Conservation (phyloP, 305 asterid species). For the Rubia occidens region DNA sequence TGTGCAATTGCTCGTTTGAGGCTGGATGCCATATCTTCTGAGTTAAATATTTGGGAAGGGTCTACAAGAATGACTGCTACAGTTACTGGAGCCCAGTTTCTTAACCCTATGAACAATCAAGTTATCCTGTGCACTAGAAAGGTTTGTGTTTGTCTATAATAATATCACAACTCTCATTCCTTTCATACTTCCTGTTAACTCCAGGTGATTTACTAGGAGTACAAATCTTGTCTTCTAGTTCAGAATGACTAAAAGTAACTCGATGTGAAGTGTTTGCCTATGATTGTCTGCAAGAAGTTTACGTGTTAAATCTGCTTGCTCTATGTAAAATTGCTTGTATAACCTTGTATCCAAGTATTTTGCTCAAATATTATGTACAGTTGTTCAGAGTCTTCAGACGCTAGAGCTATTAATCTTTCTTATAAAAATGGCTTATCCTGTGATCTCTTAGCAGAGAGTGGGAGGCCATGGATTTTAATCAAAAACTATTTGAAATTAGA, state of each 20-base stretch:
- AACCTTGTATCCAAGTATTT: not conserved
- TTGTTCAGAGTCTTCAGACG: not conserved
- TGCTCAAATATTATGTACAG: not conserved
- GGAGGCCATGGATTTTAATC: not conserved
- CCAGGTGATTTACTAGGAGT: not conserved
- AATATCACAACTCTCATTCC: not conserved
- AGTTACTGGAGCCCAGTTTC: conserved; percentile 49
- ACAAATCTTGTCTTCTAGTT: not conserved
- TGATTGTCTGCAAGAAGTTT: not conserved
- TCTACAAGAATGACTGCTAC: conserved; percentile 44
- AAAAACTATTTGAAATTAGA: not conserved
- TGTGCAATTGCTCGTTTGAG: conserved; percentile 52
- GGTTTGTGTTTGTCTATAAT: conserved; percentile 34
- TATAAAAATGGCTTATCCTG: not conserved
- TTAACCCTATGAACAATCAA: conserved; percentile 52
- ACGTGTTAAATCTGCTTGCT: not conserved
- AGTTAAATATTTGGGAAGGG: conserved; percentile 68
- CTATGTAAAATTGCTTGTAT: not conserved
- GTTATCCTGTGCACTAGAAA: conserved; percentile 41
- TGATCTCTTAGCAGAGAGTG: not conserved
- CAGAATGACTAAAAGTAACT: no score
- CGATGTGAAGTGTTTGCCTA: not conserved
- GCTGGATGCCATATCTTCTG: conserved; percentile 43
- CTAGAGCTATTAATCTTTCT: no score
- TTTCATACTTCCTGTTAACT: conserved; percentile 1